Percentiles rank a stretch among this genome's conserved stretches.
Evolutionary conservation across 352 stramenopile genomes (phyloP).

Genomic region (Hyphochytrium catenoides): DNA sequence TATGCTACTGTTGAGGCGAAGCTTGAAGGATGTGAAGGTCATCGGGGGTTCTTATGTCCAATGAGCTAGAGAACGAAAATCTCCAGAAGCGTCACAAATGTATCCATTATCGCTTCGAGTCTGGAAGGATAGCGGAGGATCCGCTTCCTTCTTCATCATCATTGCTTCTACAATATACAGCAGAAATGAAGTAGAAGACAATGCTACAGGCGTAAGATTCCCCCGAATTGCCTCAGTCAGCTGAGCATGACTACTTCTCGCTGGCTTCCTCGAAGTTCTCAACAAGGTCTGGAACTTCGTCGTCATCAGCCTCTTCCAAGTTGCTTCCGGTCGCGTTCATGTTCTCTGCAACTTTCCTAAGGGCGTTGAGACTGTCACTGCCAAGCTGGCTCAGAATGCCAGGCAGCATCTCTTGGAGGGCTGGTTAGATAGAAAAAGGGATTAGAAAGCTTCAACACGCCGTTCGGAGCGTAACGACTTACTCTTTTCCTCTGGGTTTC

Average conservation of each 20-base stretch:
- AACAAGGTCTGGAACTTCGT: constrained; percentile 91
- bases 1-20: too few species aligned
- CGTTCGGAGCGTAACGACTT: constrained; percentile 1
- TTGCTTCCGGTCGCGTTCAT: constrained; percentile 21
- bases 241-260: constrained; percentile 34
- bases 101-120: too few species aligned
- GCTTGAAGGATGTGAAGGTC: too few species aligned
- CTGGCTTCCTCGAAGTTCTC: constrained; percentile 96
- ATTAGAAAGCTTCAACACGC: constrained; percentile 1
- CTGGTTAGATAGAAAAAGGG: constrained; percentile 10
- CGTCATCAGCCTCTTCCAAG: constrained; percentile 69
- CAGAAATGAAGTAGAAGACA: too few species aligned
- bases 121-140: too few species aligned
- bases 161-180: too few species aligned
- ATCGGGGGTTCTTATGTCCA: too few species aligned
- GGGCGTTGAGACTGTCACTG: constrained; percentile 85
- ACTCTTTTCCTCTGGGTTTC: constrained; percentile 80
- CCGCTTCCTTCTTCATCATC: too few species aligned
- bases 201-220: too few species aligned
- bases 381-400: constrained; percentile 96
- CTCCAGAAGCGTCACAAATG: too few species aligned
- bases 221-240: constrained; percentile 40
- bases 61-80: too few species aligned
- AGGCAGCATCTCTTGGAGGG: constrained; percentile 88
- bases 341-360: constrained; percentile 80